Percentiles rank a stretch among this genome's conserved stretches.
Evolutionary conservation across 179 eudicot species (phyloP).

Genomic region (Gypsophila paniculata): DNA sequence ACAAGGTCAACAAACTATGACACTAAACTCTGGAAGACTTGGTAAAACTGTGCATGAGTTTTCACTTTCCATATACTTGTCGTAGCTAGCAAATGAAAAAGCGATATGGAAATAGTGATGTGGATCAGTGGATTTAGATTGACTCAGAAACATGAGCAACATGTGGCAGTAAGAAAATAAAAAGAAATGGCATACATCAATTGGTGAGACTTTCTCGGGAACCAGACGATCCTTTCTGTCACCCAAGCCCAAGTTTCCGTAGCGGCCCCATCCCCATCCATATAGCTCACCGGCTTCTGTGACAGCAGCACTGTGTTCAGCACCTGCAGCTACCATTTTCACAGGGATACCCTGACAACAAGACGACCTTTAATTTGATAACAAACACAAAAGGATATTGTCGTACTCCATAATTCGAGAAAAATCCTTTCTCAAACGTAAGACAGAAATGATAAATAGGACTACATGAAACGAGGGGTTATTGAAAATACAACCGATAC

Average conservation of each 20-base stretch:
- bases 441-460: background rate
- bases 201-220: conserved; percentile 62
- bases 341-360: conserved; percentile 63
- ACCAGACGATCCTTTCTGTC: conserved; percentile 79
- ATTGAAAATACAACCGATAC: conserved; percentile 29
- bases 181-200: conserved; percentile 44
- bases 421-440: background rate
- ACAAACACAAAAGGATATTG: background rate
- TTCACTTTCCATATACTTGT: background rate
- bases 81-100: background rate
- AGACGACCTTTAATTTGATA: background rate
- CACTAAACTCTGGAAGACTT: background rate
- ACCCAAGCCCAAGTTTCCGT: conserved; percentile 97
- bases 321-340: conserved; percentile 99
- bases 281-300: conserved; percentile 88
- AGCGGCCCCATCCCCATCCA: conserved; percentile 99
- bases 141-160: background rate
- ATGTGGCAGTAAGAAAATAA: conserved; percentile 8
- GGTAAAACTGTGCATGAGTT: background rate
- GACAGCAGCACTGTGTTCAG: conserved; percentile 96
- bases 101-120: too few relatives aligned
- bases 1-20: background rate
- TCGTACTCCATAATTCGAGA: too few relatives aligned
- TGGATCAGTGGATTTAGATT: background rate
- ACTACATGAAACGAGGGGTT: background rate